Percentiles rank a stretch among this genome's conserved stretches.
These are phyloP conservation scores for Aspergillus costaricaensis DNA, from an alignment of 2,329 filamentous ascomycete species.

Conservation along the genomic window DNA sequence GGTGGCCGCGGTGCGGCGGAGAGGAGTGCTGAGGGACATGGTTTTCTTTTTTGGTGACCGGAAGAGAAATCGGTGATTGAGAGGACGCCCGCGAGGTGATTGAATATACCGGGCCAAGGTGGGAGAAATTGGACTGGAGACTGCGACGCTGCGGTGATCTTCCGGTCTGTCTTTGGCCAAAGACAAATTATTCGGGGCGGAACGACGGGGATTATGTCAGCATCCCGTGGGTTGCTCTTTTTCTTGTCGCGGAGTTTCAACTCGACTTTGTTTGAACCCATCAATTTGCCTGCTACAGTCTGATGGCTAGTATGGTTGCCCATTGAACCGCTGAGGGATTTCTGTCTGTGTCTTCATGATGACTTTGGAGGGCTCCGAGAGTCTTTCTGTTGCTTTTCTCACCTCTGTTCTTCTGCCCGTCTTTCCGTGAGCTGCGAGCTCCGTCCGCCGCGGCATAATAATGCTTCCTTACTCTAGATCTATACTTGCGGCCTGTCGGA, in stretches of 20 bases:
- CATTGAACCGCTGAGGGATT: neutral
- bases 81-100: neutral
- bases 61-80: neutral
- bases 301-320: neutral
- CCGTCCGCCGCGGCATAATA: constrained; percentile 35
- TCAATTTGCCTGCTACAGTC: neutral
- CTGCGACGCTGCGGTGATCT: constrained; percentile 1
- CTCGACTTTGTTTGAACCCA: neutral
- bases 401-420: constrained; percentile 9
- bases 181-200: constrained; percentile 34
- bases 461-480: constrained; percentile 30
- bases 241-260: neutral
- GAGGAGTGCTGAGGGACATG: constrained; percentile 40
- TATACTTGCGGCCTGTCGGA: constrained; percentile 23
- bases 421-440: constrained; percentile 17
- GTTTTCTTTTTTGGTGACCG: neutral
- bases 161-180: constrained; percentile 22
- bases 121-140: constrained; percentile 7
- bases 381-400: constrained; percentile 7
- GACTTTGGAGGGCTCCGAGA: constrained; percentile 15
- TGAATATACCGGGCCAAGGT: constrained; percentile 4
- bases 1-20: constrained; percentile 39
- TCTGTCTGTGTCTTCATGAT: constrained; percentile 21
- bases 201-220: constrained; percentile 30
- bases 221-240: neutral